These are phyloP conservation scores for Allodekkera sacchari DNA, from an alignment of 805 yeast genomes.

Conservation along the genomic window DNA sequence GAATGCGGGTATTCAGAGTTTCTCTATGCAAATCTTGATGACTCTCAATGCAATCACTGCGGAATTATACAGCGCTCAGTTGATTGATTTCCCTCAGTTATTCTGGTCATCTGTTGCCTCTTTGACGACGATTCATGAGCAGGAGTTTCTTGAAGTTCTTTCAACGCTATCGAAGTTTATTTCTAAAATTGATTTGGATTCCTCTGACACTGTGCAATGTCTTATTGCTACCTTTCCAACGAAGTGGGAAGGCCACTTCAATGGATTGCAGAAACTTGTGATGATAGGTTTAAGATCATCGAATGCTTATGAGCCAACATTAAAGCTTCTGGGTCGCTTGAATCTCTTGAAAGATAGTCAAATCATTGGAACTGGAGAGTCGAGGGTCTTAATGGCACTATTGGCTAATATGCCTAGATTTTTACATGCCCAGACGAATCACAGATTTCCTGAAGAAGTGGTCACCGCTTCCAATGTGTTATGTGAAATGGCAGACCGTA, in stretches of 20 bases:
- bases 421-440: conserved; percentile 65
- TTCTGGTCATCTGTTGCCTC: conserved; percentile 96
- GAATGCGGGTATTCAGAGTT: conserved; percentile 85
- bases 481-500: conserved; percentile 49
- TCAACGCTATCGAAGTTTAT: conserved; percentile 77
- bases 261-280: conserved; percentile 74
- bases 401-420: conserved; percentile 79
- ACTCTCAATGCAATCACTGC: conserved; percentile 89
- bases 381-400: conserved; percentile 62
- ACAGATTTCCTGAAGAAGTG: conserved; percentile 42
- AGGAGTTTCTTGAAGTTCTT: conserved; percentile 82
- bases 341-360: conserved; percentile 61
- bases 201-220: conserved; percentile 78
- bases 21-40: conserved; percentile 95
- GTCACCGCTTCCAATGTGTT: conserved; percentile 47
- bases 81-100: conserved; percentile 83
- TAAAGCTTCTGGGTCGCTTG: conserved; percentile 65
- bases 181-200: conserved; percentile 77
- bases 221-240: conserved; percentile 84
- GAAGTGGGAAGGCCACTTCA: conserved; percentile 91
- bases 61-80: conserved; percentile 66
- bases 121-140: conserved; percentile 81
- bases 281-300: conserved; percentile 80
- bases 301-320: conserved; percentile 68
- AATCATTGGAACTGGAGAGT: conserved; percentile 64